A percentile compares a stretch with the other conserved stretches of the same genome.
Evolutionary conservation across 208 protist species (phyloP).

Genomic region (Leishmania amazonensis): DNA sequence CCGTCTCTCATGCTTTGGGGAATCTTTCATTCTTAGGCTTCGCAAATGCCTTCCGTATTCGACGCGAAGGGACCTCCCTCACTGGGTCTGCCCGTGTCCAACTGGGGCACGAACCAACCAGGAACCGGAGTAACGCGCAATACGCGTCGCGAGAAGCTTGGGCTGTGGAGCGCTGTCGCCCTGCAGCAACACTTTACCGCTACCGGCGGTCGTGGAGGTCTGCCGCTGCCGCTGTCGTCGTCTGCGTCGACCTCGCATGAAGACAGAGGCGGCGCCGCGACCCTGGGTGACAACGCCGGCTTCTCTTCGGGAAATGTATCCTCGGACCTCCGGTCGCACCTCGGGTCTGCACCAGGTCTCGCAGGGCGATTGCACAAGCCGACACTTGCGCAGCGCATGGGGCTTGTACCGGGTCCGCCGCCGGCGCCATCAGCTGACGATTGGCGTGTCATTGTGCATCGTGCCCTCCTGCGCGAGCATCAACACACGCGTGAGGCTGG

Average conservation of each 20-base stretch:
- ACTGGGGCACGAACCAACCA: slow-evolving; percentile 32
- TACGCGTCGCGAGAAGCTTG: slow-evolving; percentile 56
- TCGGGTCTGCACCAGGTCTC: slow-evolving; percentile 14
- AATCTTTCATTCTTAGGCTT: not conserved
- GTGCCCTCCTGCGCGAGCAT: slow-evolving; percentile 51
- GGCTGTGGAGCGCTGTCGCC: slow-evolving; percentile 86
- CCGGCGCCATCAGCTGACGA: slow-evolving; percentile 66
- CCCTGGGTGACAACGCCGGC: not conserved
- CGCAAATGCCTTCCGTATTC: not conserved
- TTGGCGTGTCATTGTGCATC: slow-evolving; percentile 58
- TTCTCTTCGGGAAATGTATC: not conserved
- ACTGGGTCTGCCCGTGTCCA: slow-evolving; percentile 34
- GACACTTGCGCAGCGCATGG: slow-evolving; percentile 87
- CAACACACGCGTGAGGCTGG: not conserved
- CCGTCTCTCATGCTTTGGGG: not conserved
- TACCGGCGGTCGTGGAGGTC: slow-evolving; percentile 36
- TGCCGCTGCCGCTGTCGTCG: slow-evolving; percentile 13
- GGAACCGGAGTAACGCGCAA: slow-evolving; percentile 2
- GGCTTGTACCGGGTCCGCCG: slow-evolving; percentile 72
- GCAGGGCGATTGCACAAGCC: slow-evolving; percentile 43
- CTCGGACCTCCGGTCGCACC: slow-evolving; percentile 17
- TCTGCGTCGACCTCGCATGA: not conserved
- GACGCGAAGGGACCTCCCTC: slow-evolving; percentile 32
- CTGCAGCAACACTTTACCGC: slow-evolving; percentile 82
- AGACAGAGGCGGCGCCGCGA: not conserved